These are phyloP conservation scores for Alternaria longipes DNA, from an alignment of 2,329 filamentous ascomycete genomes.

Conservation along the genomic window DNA sequence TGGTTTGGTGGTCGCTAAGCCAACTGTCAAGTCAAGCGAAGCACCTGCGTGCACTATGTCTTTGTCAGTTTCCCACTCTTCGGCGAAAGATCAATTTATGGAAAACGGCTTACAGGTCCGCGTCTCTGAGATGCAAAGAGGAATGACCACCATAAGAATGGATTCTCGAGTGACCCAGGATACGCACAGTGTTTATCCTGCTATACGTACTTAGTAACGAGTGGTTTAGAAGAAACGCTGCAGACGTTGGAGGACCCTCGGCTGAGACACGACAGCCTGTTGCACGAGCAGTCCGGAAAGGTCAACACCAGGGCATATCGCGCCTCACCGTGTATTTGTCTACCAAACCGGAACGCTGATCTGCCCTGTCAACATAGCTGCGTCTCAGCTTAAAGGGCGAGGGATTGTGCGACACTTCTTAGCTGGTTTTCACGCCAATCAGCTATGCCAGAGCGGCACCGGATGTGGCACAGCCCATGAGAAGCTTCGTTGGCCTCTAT, in stretches of 20 bases:
- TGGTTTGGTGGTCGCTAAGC: not conserved
- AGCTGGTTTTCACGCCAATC: constrained; percentile 7
- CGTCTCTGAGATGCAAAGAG: not conserved
- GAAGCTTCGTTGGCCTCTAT: constrained; percentile 5
- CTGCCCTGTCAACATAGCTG: constrained; percentile 1
- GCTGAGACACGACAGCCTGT: not conserved
- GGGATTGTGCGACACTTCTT: constrained; percentile 6
- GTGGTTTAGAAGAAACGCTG: not conserved
- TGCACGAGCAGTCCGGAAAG: not conserved
- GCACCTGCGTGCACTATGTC: constrained; percentile 3
- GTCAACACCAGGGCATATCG: not conserved
- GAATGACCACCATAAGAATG: not conserved
- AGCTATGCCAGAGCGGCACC: constrained; percentile 1
- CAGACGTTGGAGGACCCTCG: not conserved
- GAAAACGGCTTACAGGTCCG: not conserved
- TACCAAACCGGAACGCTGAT: not conserved
- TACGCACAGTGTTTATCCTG: constrained; percentile 5
- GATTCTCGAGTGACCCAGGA: not conserved
- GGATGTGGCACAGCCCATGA: constrained; percentile 10
- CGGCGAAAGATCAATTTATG: not conserved
- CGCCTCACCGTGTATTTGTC: constrained; percentile 1
- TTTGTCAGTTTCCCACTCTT: not conserved
- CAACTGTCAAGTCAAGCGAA: not conserved
- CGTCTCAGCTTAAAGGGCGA: constrained; percentile 6
- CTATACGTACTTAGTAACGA: not conserved